Evolutionary conservation across 495 filamentous ascomycete species (phyloP).

Genomic region (Penicillium longicatenatum): DNA sequence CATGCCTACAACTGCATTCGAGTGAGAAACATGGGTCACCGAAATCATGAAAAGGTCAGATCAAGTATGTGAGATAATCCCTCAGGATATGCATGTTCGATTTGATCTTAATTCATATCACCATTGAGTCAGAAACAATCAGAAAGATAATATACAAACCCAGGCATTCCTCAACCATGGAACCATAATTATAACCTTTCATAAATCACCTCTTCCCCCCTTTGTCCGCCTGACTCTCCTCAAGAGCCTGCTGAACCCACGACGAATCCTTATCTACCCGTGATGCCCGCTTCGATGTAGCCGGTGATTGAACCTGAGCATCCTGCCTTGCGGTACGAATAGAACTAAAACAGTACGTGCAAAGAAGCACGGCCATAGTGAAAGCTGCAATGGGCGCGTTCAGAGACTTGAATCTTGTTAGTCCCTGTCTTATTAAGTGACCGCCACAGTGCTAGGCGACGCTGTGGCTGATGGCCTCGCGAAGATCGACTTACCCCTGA

Average conservation of each 20-base stretch:
- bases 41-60: no score
- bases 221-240: conserved; percentile 29
- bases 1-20: no score
- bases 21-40: no score
- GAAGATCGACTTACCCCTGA: background rate
- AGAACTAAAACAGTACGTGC: conserved; percentile 51
- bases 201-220: conserved; percentile 8
- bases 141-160: no score
- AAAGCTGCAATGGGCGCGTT: conserved; percentile 53
- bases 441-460: background rate
- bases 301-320: conserved; percentile 20
- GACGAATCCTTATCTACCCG: conserved; percentile 21
- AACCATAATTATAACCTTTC: background rate
- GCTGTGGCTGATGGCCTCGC: background rate
- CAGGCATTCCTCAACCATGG: no score
- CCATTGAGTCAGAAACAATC: no score
- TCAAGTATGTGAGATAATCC: no score
- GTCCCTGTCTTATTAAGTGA: background rate
- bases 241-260: conserved; percentile 43
- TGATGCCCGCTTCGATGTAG: conserved; percentile 10
- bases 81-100: no score
- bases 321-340: conserved; percentile 48
- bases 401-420: conserved; percentile 34
- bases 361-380: conserved; percentile 51
- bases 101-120: no score